Evolutionary conservation across 2,329 filamentous ascomycete genomes (phyloP), one percentile per base, ranked within the genome.

Genomic region (Pestalotiopsis sp.): DNA sequence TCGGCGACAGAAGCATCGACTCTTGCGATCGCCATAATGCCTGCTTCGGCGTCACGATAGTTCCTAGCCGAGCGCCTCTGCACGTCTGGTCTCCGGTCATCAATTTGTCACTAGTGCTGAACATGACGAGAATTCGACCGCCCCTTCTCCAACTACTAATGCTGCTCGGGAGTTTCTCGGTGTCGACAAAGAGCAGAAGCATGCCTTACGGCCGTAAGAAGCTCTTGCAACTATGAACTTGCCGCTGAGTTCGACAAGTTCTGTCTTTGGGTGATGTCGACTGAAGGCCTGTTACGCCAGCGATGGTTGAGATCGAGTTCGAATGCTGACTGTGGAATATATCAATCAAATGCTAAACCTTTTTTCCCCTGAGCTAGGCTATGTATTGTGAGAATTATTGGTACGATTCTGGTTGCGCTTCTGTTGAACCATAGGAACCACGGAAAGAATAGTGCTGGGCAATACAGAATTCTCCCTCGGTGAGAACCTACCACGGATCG

Each of bases 161-260:
- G 3, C 78, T 81, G 7, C 69, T 70, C 2, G 87, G 68, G 2
- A 88, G 76, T 17, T 77, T 80, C 45, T 76, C 68, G 0, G 80
- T 79, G 14, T 81, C 79, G 11, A 82, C 79, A 70, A 87, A 86
- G 2, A 79, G 76, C 39, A 70, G 73, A 68, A 86, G 79, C 78
- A 87, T 85, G 65, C 83, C 83, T 45, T 85, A 68, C 0, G 85
- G 82, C 86, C 86, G 89, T 39, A 82, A 72, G 73, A 86, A 85
- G 70, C 81, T 85, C 73, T 89, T 86, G 70, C 86, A 89, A 3
- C 81, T 79, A 31, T 80, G 80, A 68, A 85, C 78, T 3, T 80
- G 78, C 1, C 73, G 72, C 71, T 84, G 82, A 66, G 84, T 2
- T 78, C 75, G 2, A 75, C 64, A 1, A 87, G 80, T 4, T 82